Conservation (phyloP, 768 basidiomycete genomes). For the Rubroboletus pulcherrimus region DNA sequence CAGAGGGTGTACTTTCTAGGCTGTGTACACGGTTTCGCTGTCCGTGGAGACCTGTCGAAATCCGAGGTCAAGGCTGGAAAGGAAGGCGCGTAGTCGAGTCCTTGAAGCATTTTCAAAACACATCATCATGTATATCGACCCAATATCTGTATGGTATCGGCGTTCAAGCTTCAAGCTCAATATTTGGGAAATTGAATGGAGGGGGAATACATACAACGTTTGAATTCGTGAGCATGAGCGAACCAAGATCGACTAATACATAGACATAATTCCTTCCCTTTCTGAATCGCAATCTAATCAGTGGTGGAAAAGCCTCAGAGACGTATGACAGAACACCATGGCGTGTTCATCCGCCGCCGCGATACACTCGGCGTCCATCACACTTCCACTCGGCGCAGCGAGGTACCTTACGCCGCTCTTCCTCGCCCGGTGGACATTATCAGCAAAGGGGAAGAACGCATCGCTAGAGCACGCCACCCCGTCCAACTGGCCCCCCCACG, state of each 20-base stretch:
- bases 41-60: constrained; percentile 44
- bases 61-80: constrained; percentile 57
- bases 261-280: background rate
- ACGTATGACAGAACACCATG: constrained; percentile 90
- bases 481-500: constrained; percentile 70
- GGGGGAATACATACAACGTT: background rate
- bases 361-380: constrained; percentile 97
- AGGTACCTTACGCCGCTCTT: constrained; percentile 92
- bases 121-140: background rate
- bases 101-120: constrained; percentile 36
- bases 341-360: constrained; percentile 92
- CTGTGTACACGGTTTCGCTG: constrained; percentile 54
- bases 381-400: constrained; percentile 88
- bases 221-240: background rate
- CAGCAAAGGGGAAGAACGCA: constrained; percentile 99
- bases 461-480: constrained; percentile 93
- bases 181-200: background rate
- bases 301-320: constrained; percentile 87
- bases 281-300: constrained; percentile 27
- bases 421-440: constrained; percentile 91
- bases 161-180: background rate
- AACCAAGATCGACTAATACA: background rate
- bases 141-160: background rate
- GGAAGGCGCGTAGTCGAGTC: constrained; percentile 55
- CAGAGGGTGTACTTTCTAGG: constrained; percentile 29